These are phyloP conservation scores for Amaranthus tricolor DNA, from an alignment of 179 eudicot species.

Conservation along the genomic window DNA sequence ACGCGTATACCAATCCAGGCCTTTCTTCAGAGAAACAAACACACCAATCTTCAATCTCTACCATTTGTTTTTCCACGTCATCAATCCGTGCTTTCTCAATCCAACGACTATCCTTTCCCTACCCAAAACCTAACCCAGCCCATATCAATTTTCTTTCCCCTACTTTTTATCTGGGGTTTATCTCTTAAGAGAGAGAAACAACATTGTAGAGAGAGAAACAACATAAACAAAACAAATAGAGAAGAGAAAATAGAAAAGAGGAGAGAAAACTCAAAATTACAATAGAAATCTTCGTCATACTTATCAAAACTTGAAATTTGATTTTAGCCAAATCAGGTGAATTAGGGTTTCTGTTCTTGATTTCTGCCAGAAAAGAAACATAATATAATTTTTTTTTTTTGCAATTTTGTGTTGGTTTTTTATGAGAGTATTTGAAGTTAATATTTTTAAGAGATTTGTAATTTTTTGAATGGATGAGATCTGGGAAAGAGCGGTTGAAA, in stretches of 20 bases:
- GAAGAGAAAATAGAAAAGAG: not conserved
- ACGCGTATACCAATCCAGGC: constrained; percentile 24
- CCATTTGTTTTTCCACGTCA: constrained; percentile 60
- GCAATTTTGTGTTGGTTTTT: not conserved
- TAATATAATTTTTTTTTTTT: not conserved
- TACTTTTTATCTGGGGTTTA: constrained; percentile 20
- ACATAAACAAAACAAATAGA: not conserved
- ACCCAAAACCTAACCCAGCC: constrained; percentile 48
- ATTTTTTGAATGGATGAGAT: constrained; percentile 70
- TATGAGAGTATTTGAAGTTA: not conserved
- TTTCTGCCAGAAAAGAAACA: not conserved
- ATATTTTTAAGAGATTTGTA: not conserved
- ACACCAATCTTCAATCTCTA: constrained; percentile 44
- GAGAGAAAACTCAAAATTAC: not conserved
- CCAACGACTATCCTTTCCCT: constrained; percentile 34
- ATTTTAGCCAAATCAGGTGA: constrained; percentile 8
- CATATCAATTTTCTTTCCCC: constrained; percentile 1
- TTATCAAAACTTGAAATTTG: constrained; percentile 15
- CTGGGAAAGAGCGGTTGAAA: constrained; percentile 89
- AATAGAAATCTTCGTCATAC: not conserved
- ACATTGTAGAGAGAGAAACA: constrained; percentile 16
- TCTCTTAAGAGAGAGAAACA: constrained; percentile 21
- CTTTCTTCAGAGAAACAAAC: constrained; percentile 44
- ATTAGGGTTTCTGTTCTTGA: constrained; percentile 4
- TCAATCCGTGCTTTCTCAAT: constrained; percentile 39